Evolutionary conservation across 1,139 yeast species (phyloP).

Genomic region (Blastobotrys persicus): DNA sequence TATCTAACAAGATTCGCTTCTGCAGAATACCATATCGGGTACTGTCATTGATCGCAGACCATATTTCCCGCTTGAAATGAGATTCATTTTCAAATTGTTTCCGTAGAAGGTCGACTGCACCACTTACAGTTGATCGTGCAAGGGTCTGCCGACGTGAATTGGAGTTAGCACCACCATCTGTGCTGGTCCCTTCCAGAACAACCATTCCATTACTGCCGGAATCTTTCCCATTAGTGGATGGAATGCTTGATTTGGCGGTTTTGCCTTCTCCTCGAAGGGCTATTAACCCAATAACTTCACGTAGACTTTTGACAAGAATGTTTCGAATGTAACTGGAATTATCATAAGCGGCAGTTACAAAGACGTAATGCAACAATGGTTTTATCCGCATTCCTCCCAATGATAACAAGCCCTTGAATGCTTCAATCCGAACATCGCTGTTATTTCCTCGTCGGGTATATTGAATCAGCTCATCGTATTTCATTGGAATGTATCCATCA

Average conservation of each 20-base stretch:
- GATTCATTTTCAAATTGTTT: conserved; percentile 62
- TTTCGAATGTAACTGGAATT: conserved; percentile 52
- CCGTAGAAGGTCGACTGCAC: conserved; percentile 65
- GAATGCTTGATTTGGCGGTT: conserved; percentile 1
- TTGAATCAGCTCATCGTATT: conserved; percentile 49
- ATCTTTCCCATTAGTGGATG: neutral
- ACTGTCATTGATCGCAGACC: conserved; percentile 60
- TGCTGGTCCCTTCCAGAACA: conserved; percentile 22
- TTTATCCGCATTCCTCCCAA: conserved; percentile 76
- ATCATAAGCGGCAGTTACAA: conserved; percentile 58
- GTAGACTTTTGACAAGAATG: conserved; percentile 49
- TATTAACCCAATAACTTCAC: conserved; percentile 59
- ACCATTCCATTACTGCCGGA: conserved; percentile 15
- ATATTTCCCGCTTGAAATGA: conserved; percentile 58
- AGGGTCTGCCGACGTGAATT: conserved; percentile 44
- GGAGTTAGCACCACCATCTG: conserved; percentile 35
- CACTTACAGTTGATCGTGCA: conserved; percentile 51
- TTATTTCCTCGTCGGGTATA: conserved; percentile 53
- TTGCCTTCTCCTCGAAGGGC: conserved; percentile 55
- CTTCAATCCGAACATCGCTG: conserved; percentile 59
- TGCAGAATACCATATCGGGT: conserved; percentile 54
- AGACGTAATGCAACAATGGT: conserved; percentile 58
- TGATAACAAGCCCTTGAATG: conserved; percentile 65
- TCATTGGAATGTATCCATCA: conserved; percentile 52
- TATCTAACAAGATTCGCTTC: conserved; percentile 61